Percentiles rank a stretch among this genome's conserved stretches.
Evolutionary conservation across 73 alveolate species (phyloP).

Genomic region (Blepharisma stoltei): DNA sequence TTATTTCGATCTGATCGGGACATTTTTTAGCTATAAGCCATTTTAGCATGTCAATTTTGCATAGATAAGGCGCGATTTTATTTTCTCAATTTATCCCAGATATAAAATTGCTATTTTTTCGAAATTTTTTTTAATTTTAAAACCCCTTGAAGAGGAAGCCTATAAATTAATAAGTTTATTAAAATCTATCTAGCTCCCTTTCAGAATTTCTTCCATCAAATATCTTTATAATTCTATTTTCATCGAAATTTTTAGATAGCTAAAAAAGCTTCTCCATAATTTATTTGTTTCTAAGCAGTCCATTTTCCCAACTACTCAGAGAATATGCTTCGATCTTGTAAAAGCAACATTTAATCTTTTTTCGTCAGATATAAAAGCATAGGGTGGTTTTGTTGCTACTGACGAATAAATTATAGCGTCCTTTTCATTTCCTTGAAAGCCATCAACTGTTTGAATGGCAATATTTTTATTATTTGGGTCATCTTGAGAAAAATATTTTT

Average conservation of each 20-base stretch:
- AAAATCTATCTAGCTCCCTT: too few species aligned
- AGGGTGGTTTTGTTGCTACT: slow-evolving; percentile 63
- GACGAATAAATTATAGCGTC: slow-evolving; percentile 85
- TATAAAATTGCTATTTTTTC: too few species aligned
- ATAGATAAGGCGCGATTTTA: too few species aligned
- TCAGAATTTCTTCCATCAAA: too few species aligned
- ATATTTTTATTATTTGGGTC: slow-evolving; percentile 36
- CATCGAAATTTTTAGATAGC: slow-evolving; percentile 47
- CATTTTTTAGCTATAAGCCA: too few species aligned
- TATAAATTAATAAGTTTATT: too few species aligned
- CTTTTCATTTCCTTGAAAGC: slow-evolving; percentile 95
- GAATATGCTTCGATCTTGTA: slow-evolving; percentile 87
- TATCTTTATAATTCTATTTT: too few species aligned
- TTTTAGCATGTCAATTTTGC: too few species aligned
- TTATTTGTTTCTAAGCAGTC: slow-evolving; percentile 57
- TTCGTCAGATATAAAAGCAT: slow-evolving; percentile 80
- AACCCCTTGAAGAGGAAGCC: too few species aligned
- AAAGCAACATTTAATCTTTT: slow-evolving; percentile 92
- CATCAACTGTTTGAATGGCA: slow-evolving; percentile 91
- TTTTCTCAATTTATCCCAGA: too few species aligned
- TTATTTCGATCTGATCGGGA: too few species aligned
- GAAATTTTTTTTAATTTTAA: too few species aligned
- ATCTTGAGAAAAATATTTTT: slow-evolving; percentile 24
- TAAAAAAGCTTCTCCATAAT: slow-evolving; percentile 62
- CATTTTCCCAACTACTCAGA: slow-evolving; percentile 76